phyloP scores from a whole-genome alignment of 1,139 yeast species.

The Torulaspora globosa region DNA sequence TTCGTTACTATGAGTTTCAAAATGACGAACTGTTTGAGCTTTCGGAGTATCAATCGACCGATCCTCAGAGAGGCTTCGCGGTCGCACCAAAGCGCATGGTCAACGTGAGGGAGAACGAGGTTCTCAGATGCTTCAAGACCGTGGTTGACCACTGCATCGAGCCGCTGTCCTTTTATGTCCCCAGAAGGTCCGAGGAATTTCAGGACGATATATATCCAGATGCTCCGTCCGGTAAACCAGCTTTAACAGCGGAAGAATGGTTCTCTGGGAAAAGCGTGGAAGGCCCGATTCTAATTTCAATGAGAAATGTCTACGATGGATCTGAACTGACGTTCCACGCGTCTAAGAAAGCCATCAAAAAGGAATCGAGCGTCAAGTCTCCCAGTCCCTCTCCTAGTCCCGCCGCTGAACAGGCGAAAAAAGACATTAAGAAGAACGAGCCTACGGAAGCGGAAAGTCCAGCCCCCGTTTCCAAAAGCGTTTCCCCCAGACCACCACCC shows the following conservation, averaged over 20 bases:
- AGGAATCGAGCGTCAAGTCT: conserved; percentile 26
- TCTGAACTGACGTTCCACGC: conserved; percentile 43
- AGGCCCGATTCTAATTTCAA: conserved; percentile 75
- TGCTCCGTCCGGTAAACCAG: conserved; percentile 76
- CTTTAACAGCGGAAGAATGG: conserved; percentile 77
- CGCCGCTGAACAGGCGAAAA: not conserved
- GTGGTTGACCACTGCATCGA: conserved; percentile 78
- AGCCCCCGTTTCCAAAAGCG: conserved; percentile 25
- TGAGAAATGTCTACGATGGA: conserved; percentile 79
- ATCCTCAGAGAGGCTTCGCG: conserved; percentile 95
- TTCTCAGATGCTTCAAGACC: conserved; percentile 74
- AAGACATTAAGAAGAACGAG: conserved; percentile 16
- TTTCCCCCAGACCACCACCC: conserved; percentile 17
- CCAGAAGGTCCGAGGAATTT: conserved; percentile 88
- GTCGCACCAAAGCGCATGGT: conserved; percentile 80
- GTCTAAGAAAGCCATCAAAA: conserved; percentile 39
- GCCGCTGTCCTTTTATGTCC: conserved; percentile 87
- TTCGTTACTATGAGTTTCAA: conserved; percentile 84
- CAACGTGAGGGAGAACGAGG: conserved; percentile 77
- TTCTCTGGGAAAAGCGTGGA: conserved; percentile 67
- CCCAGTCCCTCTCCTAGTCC: not conserved
- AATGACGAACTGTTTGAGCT: conserved; percentile 76
- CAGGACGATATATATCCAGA: conserved; percentile 92
- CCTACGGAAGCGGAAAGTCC: conserved; percentile 16
- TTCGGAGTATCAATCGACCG: conserved; percentile 81